phyloP scores from a whole-genome alignment of 495 filamentous ascomycete genomes.

The Xylaria longipes region DNA sequence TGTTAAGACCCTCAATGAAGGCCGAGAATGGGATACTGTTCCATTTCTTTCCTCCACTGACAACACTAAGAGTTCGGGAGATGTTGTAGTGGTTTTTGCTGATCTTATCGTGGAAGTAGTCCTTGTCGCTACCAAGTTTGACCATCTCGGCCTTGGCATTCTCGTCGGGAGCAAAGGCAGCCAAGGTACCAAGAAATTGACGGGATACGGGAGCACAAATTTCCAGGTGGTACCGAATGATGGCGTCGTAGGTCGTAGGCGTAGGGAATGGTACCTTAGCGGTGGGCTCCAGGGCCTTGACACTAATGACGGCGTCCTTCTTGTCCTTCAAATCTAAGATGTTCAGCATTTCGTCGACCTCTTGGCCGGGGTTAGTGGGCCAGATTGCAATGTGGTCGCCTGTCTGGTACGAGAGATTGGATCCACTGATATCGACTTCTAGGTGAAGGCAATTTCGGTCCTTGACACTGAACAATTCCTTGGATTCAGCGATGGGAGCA shows the following conservation, averaged over 20 bases:
- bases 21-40: constrained; percentile 87
- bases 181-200: constrained; percentile 87
- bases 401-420: constrained; percentile 89
- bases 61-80: constrained; percentile 79
- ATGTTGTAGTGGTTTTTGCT: constrained; percentile 86
- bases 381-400: constrained; percentile 97
- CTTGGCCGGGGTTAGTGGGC: constrained; percentile 93
- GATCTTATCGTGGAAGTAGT: constrained; percentile 92
- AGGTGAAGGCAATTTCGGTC: constrained; percentile 96
- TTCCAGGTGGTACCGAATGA: constrained; percentile 95
- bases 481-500: constrained; percentile 88
- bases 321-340: constrained; percentile 78
- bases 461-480: constrained; percentile 89
- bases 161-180: constrained; percentile 89
- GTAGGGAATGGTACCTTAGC: constrained; percentile 98
- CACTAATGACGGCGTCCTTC: constrained; percentile 81
- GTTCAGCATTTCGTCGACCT: constrained; percentile 88
- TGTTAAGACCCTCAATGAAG: constrained; percentile 91
- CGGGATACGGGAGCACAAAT: constrained; percentile 94
- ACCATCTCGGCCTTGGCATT: constrained; percentile 82
- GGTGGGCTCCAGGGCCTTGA: constrained; percentile 93
- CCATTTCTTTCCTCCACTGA: constrained; percentile 76
- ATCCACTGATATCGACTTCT: constrained; percentile 90
- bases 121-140: constrained; percentile 90
- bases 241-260: constrained; percentile 95